phyloP scores from a whole-genome alignment of 768 basidiomycete genomes.

The Krasilnikovozyma curviuscula region DNA sequence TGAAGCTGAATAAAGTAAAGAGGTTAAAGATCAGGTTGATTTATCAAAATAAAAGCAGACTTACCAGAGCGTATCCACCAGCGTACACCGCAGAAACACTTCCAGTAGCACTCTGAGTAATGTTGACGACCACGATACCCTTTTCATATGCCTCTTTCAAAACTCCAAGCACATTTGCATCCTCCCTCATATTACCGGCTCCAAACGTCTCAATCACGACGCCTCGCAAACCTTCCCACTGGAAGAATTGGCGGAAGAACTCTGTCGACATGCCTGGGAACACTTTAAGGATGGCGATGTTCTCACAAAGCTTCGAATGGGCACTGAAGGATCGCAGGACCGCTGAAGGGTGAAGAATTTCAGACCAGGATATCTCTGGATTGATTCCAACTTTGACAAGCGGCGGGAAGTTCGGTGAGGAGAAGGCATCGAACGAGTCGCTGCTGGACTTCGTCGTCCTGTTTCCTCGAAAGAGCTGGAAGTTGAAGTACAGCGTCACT shows the following conservation, averaged over 20 bases:
- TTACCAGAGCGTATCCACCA: conserved; percentile 8
- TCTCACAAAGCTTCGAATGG: not conserved
- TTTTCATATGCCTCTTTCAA: not conserved
- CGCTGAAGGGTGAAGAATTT: conserved; percentile 40
- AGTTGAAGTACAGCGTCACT: conserved; percentile 60
- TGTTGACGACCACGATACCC: conserved; percentile 53
- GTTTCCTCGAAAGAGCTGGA: conserved; percentile 53
- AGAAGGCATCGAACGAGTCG: conserved; percentile 63
- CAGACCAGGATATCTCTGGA: conserved; percentile 71
- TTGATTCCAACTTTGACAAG: conserved; percentile 80
- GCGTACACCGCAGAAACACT: conserved; percentile 63
- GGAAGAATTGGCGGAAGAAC: conserved; percentile 15
- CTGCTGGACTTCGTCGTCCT: conserved; percentile 47
- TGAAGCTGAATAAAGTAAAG: too few relatives aligned
- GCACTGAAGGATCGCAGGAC: not conserved
- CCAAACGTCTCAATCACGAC: conserved; percentile 83
- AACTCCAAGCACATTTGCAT: conserved; percentile 22
- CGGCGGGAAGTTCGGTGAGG: conserved; percentile 53
- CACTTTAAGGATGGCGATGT: conserved; percentile 12
- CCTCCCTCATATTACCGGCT: conserved; percentile 77
- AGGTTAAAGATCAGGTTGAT: too few relatives aligned
- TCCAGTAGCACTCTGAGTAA: conserved; percentile 75
- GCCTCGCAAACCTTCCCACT: conserved; percentile 47
- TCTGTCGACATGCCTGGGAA: conserved; percentile 21
- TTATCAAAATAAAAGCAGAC: too few relatives aligned